phyloP scores from a whole-genome alignment of 805 yeast genomes.

The Helenozyma rhizophorensis region DNA sequence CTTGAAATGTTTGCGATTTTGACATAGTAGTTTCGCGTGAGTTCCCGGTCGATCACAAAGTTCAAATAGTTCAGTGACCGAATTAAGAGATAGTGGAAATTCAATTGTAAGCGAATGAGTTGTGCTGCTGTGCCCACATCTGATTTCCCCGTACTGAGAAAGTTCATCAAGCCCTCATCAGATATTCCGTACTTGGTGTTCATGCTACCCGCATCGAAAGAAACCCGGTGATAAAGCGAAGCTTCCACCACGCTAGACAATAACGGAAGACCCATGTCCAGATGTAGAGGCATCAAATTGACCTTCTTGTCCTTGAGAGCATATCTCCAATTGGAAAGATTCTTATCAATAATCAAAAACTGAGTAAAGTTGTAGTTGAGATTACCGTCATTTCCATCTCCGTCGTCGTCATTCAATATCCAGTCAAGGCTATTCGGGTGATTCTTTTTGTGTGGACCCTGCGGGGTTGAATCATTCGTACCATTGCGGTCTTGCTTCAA shows the following conservation, averaged over 20 bases:
- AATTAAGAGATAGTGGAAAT: conserved; percentile 40
- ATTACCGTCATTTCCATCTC: conserved; percentile 46
- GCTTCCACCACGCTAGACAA: conserved; percentile 18
- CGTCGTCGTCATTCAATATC: conserved; percentile 44
- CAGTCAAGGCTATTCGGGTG: conserved; percentile 31
- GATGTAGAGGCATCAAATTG: conserved; percentile 23
- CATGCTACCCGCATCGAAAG: conserved; percentile 16
- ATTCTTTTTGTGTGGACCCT: conserved; percentile 5
- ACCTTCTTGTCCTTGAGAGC: conserved; percentile 27
- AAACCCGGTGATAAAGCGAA: conserved; percentile 29
- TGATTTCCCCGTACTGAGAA: conserved; percentile 29
- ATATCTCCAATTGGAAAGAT: conserved; percentile 38
- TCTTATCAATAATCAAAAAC: conserved; percentile 38
- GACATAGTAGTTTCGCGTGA: conserved; percentile 29
- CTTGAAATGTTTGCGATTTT: conserved; percentile 34
- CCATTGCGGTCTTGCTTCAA: conserved; percentile 22
- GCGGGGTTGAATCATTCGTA: conserved; percentile 3
- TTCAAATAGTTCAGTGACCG: conserved; percentile 40
- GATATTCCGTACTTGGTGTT: conserved; percentile 8
- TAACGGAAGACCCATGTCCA: conserved; percentile 28
- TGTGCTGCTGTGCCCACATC: conserved; percentile 36
- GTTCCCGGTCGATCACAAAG: conserved; percentile 36
- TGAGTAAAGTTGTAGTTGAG: conserved; percentile 42
- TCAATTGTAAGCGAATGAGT: conserved; percentile 40
- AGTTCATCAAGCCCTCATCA: conserved; percentile 19